Base-by-base conservation (phyloP, 1,284 basidiomycete genomes). In the Ceratobasidium sp. region DNA sequence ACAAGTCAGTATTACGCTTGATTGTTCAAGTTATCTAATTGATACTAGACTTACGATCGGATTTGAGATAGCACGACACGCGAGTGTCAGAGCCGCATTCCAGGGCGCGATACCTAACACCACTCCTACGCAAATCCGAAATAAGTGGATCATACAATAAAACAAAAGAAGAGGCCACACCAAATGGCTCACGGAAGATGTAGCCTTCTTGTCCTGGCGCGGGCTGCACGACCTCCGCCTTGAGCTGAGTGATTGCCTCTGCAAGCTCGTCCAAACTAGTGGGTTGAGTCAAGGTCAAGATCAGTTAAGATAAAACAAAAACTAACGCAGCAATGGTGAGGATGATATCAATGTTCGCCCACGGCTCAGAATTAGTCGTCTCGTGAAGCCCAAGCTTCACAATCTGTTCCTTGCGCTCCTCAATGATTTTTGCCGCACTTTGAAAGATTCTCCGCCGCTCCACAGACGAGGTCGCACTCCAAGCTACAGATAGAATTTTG, bases 1-100 rank as follows among this genome's bases (percentile, higher is more conserved):
- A 85, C 81, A 12, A 54, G 9, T 26, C 26, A n/a, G 82, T 81
- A 13, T 84, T 79, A n/a, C 64, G 64, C 9, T 9, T 28, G 20
- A 59, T 13, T 15, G 33, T 13, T 46, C 15, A 40, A 7, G 15
- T 9, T 33, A 23, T 62, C 42, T 20, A 57, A 42, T 42, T 13
- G 15, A 40, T 17, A 17, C n/a, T 15, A 76, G 56, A 44, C 65
- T 46, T 57, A 84, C 84, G 70, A 86, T 83, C 1, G 85, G 82
- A 40, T 84, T 83, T 1, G 83, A 77, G 54, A 83, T 79, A 0
- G 83, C 79, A 0, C 84, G 81, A 46, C 83, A 79, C 2, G 79
- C 81, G 10, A 85, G 81, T 2, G 82, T 80, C n/a, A 83, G 78
- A 2, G 84, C 83, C 1, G 82, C 83, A 42, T 83, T 84, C 83